Base-by-base conservation (phyloP, 441 rosid species). In the Pelargonium citronellum region DNA sequence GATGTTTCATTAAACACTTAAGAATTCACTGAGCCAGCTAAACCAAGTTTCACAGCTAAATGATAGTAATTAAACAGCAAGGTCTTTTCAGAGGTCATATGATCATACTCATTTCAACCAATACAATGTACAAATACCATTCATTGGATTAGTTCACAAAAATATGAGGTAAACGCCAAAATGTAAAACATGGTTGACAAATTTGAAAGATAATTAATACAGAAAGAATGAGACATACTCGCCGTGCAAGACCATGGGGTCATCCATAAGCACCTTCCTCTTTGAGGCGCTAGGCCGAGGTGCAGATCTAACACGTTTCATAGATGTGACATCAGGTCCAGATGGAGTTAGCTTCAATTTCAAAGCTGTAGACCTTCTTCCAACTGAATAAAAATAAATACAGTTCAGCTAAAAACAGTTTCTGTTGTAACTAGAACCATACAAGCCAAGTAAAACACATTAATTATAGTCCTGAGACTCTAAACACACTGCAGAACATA, bases 211-310 rank as follows among this genome's bases (percentile, higher is more conserved):
- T 62, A 13, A 62, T 2, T 27, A 13, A 12, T 62, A 27, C 7
- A 64, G 20, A 64, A 10, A 61, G 65, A 27, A 24, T 62, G 15
- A 27, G 78, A 87, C 98, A 77, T 92, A 95, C 99, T 95, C 97
- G 89, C 99, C 99, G 65, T 83, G 98, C 82, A 95, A 83, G 82
- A 92, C 98, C 98, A 92, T 89, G 20, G 84, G 77, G 74, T 95
- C 98, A 77, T 95, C 99, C 86, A 92, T 82, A 68, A 87, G 87
- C 82, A 90, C 92, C 89, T 95, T 95, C 85, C 98, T 91, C 89
- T 91, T 95, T 37, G 79, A 71, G 67, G 85, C 79, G 79, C 83
- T 85, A 70, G 90, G 73, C 44, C 88, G 90, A 17, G 88, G 78
- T 71, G 87, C 80, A 77, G 87, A 51, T 60, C 87, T 85, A 24